These are phyloP conservation scores for Nakazawaea wyomingensis DNA, from an alignment of 805 yeast genomes.

Conservation along the genomic window DNA sequence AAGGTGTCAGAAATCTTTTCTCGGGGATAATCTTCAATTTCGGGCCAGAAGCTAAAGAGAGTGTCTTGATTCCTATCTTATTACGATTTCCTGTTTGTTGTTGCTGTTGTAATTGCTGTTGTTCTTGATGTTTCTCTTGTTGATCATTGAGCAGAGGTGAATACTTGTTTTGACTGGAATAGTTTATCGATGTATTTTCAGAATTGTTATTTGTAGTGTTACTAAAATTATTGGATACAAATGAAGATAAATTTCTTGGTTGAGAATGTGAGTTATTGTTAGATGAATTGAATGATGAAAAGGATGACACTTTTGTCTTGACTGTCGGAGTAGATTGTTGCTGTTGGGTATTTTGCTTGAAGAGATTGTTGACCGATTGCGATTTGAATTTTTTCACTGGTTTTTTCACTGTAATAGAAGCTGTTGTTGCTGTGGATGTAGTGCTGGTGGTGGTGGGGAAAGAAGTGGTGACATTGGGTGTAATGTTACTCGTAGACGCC, in stretches of 20 bases:
- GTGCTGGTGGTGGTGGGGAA: background rate
- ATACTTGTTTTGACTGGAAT: background rate
- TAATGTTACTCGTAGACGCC: background rate
- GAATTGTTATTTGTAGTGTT: background rate
- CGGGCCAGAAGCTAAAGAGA: slow-evolving; percentile 10
- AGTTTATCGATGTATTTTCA: background rate
- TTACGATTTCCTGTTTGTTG: background rate
- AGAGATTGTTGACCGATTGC: slow-evolving; percentile 23
- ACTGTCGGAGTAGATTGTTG: too few relatives aligned
- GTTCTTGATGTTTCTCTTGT: background rate
- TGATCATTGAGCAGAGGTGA: too few relatives aligned
- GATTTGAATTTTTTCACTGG: slow-evolving; percentile 21
- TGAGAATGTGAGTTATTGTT: background rate
- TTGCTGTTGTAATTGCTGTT: background rate
- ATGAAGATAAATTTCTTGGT: background rate
- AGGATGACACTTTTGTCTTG: too few relatives aligned
- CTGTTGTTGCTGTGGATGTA: background rate
- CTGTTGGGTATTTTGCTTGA: slow-evolving; percentile 14
- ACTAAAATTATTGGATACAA: background rate
- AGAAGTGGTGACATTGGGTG: background rate
- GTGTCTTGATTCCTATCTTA: slow-evolving; percentile 8
- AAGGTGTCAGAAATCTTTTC: slow-evolving; percentile 1
- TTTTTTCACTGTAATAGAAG: background rate
- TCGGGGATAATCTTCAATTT: slow-evolving; percentile 13
- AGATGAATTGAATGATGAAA: background rate